phyloP scores from a whole-genome alignment of 371 early-diverging fungal species.

The Apophysomyces ossiformis region DNA sequence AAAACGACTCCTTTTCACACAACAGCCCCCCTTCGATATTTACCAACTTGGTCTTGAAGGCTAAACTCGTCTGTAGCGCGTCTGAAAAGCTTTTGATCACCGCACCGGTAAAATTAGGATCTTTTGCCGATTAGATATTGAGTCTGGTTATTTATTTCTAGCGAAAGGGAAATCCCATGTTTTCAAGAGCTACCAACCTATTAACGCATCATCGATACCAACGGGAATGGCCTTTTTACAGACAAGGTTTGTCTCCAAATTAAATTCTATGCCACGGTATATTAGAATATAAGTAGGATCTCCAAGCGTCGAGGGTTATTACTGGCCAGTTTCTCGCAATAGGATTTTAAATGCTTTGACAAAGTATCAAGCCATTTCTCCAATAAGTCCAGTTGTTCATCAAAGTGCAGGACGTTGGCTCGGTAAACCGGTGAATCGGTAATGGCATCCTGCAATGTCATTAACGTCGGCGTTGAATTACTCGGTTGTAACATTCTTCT shows the following conservation, averaged over 20 bases:
- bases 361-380: constrained; percentile 64
- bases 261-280: constrained; percentile 24
- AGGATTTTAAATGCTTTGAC: constrained; percentile 41
- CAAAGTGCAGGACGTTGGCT: constrained; percentile 61
- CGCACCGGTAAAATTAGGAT: constrained; percentile 34
- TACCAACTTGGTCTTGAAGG: constrained; percentile 57
- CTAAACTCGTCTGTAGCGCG: constrained; percentile 49
- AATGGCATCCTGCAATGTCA: constrained; percentile 52
- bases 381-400: constrained; percentile 66
- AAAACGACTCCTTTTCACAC: background rate
- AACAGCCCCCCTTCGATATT: background rate
- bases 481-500: constrained; percentile 11
- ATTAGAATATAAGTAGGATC: background rate
- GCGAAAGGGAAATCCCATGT: background rate
- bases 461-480: constrained; percentile 16
- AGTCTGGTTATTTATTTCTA: too few relatives aligned
- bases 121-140: constrained; percentile 15
- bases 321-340: constrained; percentile 54
- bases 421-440: constrained; percentile 75
- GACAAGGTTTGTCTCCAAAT: constrained; percentile 27
- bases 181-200: constrained; percentile 29
- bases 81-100: constrained; percentile 46
- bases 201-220: constrained; percentile 34
- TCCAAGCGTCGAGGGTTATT: constrained; percentile 15
- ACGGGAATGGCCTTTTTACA: constrained; percentile 37